Conservation (phyloP, 2,329 filamentous ascomycete species). For the Cladosporium sp. region DNA sequence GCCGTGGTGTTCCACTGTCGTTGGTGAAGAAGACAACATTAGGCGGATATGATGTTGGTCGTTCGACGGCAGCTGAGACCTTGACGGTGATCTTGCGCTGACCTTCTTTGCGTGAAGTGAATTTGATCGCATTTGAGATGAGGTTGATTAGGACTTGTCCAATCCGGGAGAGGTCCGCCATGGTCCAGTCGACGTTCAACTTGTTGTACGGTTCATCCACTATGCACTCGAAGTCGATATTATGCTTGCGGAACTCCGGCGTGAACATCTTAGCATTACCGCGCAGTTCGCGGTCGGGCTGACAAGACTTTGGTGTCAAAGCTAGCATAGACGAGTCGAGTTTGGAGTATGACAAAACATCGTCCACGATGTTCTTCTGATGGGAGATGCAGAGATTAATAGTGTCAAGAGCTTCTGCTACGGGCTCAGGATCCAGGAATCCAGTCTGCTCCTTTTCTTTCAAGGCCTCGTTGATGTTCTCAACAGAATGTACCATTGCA, state of each 20-base stretch:
- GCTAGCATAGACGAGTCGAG: conserved; percentile 42
- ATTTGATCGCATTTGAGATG: conserved; percentile 26
- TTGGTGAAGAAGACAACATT: conserved; percentile 42
- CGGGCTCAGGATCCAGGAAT: conserved; percentile 7
- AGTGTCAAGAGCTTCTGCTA: conserved; percentile 27
- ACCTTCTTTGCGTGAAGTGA: conserved; percentile 24
- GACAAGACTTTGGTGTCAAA: conserved; percentile 21
- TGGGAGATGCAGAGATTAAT: conserved; percentile 45
- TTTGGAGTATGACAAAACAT: conserved; percentile 44
- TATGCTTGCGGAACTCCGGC: conserved; percentile 25
- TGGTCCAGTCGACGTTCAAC: conserved; percentile 20
- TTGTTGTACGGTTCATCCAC: conserved; percentile 13
- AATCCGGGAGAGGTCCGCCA: conserved; percentile 24
- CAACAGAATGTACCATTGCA: conserved; percentile 40
- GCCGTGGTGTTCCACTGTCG: conserved; percentile 33
- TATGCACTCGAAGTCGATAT: conserved; percentile 20
- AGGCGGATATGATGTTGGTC: conserved; percentile 40
- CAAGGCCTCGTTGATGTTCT: conserved; percentile 37
- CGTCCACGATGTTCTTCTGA: conserved; percentile 47
- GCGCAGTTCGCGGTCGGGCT: conserved; percentile 17
- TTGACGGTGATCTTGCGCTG: conserved; percentile 23
- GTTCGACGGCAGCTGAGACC: conserved; percentile 17
- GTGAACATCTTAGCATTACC: conserved; percentile 33
- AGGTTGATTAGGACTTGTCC: conserved; percentile 27
- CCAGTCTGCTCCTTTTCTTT: conserved; percentile 17